Evolutionary conservation across 768 basidiomycete genomes (phyloP).

Genomic region (Pleurotus pulmonarius): DNA sequence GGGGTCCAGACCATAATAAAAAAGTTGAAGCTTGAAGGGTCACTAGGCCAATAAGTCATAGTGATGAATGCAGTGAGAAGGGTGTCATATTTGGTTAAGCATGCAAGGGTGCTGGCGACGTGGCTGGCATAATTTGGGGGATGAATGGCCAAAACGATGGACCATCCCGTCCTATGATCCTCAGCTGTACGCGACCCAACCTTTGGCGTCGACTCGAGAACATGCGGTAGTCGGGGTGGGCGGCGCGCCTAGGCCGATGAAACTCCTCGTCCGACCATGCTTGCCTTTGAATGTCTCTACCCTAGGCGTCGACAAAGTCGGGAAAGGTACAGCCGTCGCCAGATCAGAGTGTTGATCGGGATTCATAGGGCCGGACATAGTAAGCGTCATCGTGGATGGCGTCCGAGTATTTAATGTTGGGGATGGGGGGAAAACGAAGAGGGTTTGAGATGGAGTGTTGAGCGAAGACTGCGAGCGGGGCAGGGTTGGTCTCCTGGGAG

Average conservation of each 20-base stretch:
- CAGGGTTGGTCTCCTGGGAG: constrained; percentile 9
- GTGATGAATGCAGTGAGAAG: background rate
- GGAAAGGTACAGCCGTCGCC: constrained; percentile 41
- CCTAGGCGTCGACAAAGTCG: constrained; percentile 60
- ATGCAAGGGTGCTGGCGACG: background rate
- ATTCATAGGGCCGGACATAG: constrained; percentile 14
- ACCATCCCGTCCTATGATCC: background rate
- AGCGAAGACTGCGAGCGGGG: constrained; percentile 18
- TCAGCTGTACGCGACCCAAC: constrained; percentile 62
- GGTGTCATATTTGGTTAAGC: background rate
- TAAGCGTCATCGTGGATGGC: constrained; percentile 81
- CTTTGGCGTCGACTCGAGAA: constrained; percentile 79
- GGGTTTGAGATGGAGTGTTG: constrained; percentile 71
- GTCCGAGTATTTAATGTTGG: constrained; percentile 55
- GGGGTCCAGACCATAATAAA: constrained; percentile 1
- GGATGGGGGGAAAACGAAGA: constrained; percentile 86
- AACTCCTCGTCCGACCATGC: constrained; percentile 66
- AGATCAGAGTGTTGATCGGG: background rate
- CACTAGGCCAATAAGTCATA: background rate
- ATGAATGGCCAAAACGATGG: background rate
- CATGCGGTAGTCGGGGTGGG: constrained; percentile 78
- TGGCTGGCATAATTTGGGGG: background rate
- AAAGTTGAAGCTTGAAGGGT: background rate
- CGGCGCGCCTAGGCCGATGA: constrained; percentile 66
- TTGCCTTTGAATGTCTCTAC: constrained; percentile 59